Conservation (phyloP, 2,329 filamentous ascomycete species). For the Dactylellina sp. region DNA sequence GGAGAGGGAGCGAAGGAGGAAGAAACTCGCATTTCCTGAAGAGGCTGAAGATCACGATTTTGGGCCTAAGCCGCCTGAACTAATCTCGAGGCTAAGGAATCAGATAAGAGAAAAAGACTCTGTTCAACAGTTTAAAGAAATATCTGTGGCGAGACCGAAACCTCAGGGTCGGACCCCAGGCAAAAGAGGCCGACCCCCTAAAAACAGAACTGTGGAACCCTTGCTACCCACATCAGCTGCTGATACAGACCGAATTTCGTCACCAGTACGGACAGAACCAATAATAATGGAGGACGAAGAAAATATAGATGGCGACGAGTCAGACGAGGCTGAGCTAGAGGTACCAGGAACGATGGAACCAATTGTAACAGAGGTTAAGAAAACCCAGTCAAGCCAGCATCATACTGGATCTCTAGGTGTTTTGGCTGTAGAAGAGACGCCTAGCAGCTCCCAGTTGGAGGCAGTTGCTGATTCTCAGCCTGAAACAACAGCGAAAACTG, state of each 20-base stretch:
- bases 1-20: conserved; percentile 20
- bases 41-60: conserved; percentile 22
- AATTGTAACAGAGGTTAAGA: conserved; percentile 34
- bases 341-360: conserved; percentile 41
- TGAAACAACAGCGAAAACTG: conserved; percentile 14
- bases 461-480: conserved; percentile 37
- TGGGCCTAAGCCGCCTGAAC: conserved; percentile 13
- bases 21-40: conserved; percentile 25
- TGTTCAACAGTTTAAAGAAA: conserved; percentile 33
- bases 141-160: conserved; percentile 31
- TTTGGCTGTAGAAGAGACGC: background rate
- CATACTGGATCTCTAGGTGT: conserved; percentile 1
- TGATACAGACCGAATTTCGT: conserved; percentile 6
- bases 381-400: conserved; percentile 39
- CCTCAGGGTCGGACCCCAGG: conserved; percentile 4
- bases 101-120: conserved; percentile 29
- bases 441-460: conserved; percentile 17
- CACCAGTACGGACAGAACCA: background rate
- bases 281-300: conserved; percentile 7
- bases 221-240: conserved; percentile 14
- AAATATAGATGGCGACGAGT: background rate
- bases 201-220: conserved; percentile 28
- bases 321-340: conserved; percentile 31
- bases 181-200: conserved; percentile 26
- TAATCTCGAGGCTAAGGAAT: conserved; percentile 18